These are phyloP conservation scores for Plasmodium yoelii DNA, from an alignment of 169 alveolate genomes.

Conservation along the genomic window DNA sequence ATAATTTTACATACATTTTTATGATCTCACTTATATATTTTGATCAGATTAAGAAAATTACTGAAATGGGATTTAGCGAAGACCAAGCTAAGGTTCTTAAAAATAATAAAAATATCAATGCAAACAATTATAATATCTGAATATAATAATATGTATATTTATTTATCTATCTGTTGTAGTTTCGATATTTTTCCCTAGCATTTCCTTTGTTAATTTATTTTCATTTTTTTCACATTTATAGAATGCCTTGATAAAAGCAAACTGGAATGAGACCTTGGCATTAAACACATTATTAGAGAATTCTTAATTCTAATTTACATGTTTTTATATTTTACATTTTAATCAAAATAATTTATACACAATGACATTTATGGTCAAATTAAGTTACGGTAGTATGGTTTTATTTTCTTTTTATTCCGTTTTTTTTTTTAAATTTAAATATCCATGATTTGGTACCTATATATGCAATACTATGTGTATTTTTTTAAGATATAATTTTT, in stretches of 20 bases:
- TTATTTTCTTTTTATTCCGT: not conserved
- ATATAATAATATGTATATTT: not conserved
- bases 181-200: not conserved
- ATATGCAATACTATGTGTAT: not conserved
- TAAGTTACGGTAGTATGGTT: not conserved
- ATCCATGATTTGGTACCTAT: slow-evolving; percentile 42
- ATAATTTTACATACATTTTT: slow-evolving; percentile 3
- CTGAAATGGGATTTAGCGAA: slow-evolving; percentile 87
- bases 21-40: not conserved
- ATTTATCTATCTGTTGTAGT: not conserved
- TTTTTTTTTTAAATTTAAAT: slow-evolving; percentile 35
- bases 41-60: slow-evolving; percentile 77
- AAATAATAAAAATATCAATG: not conserved
- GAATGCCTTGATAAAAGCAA: slow-evolving; percentile 85
- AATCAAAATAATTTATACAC: no score
- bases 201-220: not conserved
- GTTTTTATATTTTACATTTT: not conserved
- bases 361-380: no score
- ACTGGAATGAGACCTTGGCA: slow-evolving; percentile 92
- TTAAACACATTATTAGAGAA: slow-evolving; percentile 85
- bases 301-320: slow-evolving; percentile 18
- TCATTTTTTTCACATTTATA: slow-evolving; percentile 39
- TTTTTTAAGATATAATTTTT: slow-evolving; percentile 61
- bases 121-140: not conserved
- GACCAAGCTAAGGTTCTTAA: slow-evolving; percentile 81